A percentile compares a stretch with the other conserved stretches of the same genome.
Evolutionary conservation across 2,329 filamentous ascomycete genomes (phyloP).

Genomic region (Hypoxylon sp.): DNA sequence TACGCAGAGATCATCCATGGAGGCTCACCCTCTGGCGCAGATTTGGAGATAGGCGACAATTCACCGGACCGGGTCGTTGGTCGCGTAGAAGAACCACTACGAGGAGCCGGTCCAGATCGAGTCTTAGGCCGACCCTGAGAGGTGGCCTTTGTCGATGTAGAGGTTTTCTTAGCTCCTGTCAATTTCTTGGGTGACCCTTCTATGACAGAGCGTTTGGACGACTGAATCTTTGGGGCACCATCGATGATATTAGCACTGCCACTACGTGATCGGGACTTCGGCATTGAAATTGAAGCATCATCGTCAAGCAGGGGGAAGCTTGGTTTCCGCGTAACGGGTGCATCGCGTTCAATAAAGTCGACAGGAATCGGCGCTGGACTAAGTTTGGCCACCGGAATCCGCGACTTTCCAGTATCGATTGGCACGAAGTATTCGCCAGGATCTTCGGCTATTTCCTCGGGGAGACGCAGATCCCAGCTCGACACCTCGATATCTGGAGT

Average conservation of each 20-base stretch:
- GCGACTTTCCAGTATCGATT: conserved; percentile 69
- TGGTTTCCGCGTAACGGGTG: conserved; percentile 68
- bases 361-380: conserved; percentile 80
- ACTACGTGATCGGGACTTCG: conserved; percentile 74
- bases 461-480: conserved; percentile 76
- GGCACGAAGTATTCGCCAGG: conserved; percentile 62
- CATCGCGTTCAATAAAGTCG: conserved; percentile 77
- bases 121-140: conserved; percentile 67
- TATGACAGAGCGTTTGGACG: conserved; percentile 54
- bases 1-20: conserved; percentile 96
- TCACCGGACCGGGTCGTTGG: conserved; percentile 71
- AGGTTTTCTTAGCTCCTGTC: conserved; percentile 54
- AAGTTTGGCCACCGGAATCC: conserved; percentile 84
- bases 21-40: conserved; percentile 86
- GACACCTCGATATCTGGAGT: conserved; percentile 53
- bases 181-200: conserved; percentile 66
- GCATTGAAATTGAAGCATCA: conserved; percentile 65
- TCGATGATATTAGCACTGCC: conserved; percentile 69
- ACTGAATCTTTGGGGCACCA: conserved; percentile 48
- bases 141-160: conserved; percentile 53
- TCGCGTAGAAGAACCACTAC: conserved; percentile 60
- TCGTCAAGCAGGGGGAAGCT: conserved; percentile 62
- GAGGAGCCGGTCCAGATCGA: conserved; percentile 63
- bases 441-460: conserved; percentile 78
- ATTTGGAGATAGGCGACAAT: conserved; percentile 54